Percentiles rank a stretch among this genome's conserved stretches.
Conservation (phyloP, 345 rosid species). For the Eucalyptus sp. region DNA sequence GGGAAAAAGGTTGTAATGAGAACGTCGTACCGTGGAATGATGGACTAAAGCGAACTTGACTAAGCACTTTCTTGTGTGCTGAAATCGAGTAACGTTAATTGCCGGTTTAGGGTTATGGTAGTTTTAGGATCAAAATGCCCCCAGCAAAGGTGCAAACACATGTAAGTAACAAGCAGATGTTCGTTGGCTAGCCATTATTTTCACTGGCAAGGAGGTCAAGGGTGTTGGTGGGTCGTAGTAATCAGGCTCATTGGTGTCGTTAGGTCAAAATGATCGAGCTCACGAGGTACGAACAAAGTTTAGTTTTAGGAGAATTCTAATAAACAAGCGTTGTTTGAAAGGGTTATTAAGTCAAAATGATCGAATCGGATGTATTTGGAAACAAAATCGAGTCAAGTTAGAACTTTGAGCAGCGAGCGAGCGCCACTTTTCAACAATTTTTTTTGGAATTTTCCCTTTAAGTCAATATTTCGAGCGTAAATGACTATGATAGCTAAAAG, state of each 20-base stretch:
- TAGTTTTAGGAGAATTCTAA: too few relatives aligned
- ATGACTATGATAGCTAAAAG: not conserved
- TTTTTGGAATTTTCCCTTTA: not conserved
- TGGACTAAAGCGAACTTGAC: not conserved
- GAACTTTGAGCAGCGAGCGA: not conserved
- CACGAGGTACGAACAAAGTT: not conserved
- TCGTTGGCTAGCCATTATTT: not conserved
- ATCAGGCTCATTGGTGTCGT: not conserved
- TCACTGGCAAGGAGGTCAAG: not conserved
- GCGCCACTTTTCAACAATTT: not conserved
- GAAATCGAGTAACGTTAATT: not conserved
- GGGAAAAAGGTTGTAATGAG: not conserved
- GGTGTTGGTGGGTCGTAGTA: not conserved
- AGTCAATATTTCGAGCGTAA: not conserved
- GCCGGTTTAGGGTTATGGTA: not conserved
- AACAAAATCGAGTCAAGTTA: not conserved
- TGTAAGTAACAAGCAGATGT: not conserved
- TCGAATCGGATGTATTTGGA: rapidly evolving
- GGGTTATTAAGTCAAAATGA: not conserved
- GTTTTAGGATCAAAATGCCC: not conserved
- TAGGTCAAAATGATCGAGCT: not conserved
- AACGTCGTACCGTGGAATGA: not conserved
- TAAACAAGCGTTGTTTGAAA: too few relatives aligned
- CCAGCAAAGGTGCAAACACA: not conserved
- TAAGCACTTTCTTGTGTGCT: not conserved